phyloP scores from a whole-genome alignment of 768 basidiomycete species.

The Agrocybe pediades region DNA sequence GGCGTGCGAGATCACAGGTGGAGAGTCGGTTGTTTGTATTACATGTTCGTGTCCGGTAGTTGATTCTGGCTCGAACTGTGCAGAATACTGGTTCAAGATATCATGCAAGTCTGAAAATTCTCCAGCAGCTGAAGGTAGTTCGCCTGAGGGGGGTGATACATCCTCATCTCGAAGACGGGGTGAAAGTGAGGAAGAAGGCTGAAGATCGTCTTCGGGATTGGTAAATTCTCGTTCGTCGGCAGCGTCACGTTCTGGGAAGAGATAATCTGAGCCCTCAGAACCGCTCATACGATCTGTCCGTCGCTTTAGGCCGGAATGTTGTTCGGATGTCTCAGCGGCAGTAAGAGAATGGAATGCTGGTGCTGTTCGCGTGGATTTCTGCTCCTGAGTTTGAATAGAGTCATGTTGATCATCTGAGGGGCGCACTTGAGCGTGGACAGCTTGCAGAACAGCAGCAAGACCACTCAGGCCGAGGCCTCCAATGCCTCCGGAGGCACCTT shows the following conservation, averaged over 20 bases:
- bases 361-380: conserved; percentile 63
- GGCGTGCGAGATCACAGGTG: conserved; percentile 49
- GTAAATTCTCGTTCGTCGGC: conserved; percentile 43
- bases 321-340: conserved; percentile 45
- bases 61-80: conserved; percentile 64
- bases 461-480: conserved; percentile 56
- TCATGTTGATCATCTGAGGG: conserved; percentile 41
- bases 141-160: conserved; percentile 34
- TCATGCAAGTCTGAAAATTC: conserved; percentile 77
- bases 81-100: conserved; percentile 72
- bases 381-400: conserved; percentile 43
- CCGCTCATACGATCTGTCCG: conserved; percentile 37
- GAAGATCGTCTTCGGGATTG: conserved; percentile 26
- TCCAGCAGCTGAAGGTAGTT: conserved; percentile 50
- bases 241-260: conserved; percentile 53
- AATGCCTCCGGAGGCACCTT: conserved; percentile 30
- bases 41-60: conserved; percentile 42
- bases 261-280: conserved; percentile 55
- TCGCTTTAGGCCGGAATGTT: conserved; percentile 30
- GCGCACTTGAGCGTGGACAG: conserved; percentile 63
- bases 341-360: conserved; percentile 82
- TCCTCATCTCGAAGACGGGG: conserved; percentile 34
- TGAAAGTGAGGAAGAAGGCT: conserved; percentile 31
- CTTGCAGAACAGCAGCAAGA: conserved; percentile 80
- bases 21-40: conserved; percentile 46